Base-by-base conservation (phyloP, 805 yeast species). In the Grigorovia humatica region DNA sequence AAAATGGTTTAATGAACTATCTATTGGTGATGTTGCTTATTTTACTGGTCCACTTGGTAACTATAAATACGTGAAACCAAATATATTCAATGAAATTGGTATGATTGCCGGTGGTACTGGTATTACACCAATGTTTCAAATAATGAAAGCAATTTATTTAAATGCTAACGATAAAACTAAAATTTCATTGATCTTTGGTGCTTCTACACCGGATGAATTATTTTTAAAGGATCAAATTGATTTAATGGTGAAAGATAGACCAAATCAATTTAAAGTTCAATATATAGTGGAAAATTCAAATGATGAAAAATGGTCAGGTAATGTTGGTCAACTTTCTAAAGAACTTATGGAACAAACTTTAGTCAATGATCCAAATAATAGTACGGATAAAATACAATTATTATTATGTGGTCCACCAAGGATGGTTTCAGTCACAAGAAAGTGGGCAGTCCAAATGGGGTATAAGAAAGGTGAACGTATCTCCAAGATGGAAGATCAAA, bases 41-140 rank as follows among this genome's bases (percentile, higher is more conserved):
- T 84, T 88, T 0, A 79, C 85, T 65, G 96, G 98, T 30, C 98
- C 98, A 60, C 87, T 86, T 71, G 97, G 98, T 8, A 80, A 80
- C 62, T 88, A 86, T 75, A 77, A 81, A 55, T 90, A 90, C 72
- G 8, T 15, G 3, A 74, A 80, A 50, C 88, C 95, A 59, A 87
- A 86, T 70, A 81, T 84, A 82, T 82, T 79, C 52, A 72, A 76
- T 53, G 76, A 78, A 54, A 75, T 90, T 54, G 88, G 85, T 51
- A 90, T 90, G 97, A 82, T 91, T 58, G 95, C 96, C 44, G 97
- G 97, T 59, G 98, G 97, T 63, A 88, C 97, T 42, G 97, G 97
- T 67, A 85, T 89, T 62, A 85, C 96, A 8, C 96, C 96, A 66
- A 89, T 89, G 96, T 88, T 81, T 70, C 96, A 89, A 74, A 83